Base-by-base conservation (phyloP, 805 yeast species). In the Metschnikowia cerradonensis region DNA sequence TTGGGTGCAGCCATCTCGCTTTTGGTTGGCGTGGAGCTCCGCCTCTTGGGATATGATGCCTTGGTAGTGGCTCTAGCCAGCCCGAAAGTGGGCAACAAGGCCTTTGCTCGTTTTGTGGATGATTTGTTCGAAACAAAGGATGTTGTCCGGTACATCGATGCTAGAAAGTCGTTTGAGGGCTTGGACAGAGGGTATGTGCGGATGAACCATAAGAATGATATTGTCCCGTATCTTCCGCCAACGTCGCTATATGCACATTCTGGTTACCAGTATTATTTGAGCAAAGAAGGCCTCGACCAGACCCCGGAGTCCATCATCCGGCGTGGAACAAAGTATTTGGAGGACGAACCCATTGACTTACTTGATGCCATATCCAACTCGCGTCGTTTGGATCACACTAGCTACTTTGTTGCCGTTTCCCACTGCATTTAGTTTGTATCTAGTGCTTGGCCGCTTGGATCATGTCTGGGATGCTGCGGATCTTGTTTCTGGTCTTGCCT, bases 1-100 rank as follows among this genome's bases (percentile, higher is more conserved):
- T 66, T 88, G 39, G 91, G 90, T 3, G 95, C 84, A 6, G 90
- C 91, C 0, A 64, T 85, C 47, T 84, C 90, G 1, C 66, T 75
- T 3, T 66, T 88, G 33, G 76, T 80, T 7, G 92, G 86, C 0
- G 71, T 82, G 20, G 94, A 87, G 58, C 71, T 84, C 43, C 67
- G 76, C 49, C 59, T 80, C 17, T 55, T 78, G 60, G 89, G 88
- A 0, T 68, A 67, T 50, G 63, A 78, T 6, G 85, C 87, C 0
- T 61, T 76, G 37, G 79, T 84, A 0, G 65, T 85, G 17, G 73
- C 86, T 1, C 82, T 69, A 66, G 94, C 84, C 1, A 77, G 81
- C 13, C 89, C 92, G 0, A 80, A 80, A 56, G 69, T 86, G 34
- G 90, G 89, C 4, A 83, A 85, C 61, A 55, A 56, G 2, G 63